phyloP scores from a whole-genome alignment of 257 asterid species.

The Jaltomata sinuosa region DNA sequence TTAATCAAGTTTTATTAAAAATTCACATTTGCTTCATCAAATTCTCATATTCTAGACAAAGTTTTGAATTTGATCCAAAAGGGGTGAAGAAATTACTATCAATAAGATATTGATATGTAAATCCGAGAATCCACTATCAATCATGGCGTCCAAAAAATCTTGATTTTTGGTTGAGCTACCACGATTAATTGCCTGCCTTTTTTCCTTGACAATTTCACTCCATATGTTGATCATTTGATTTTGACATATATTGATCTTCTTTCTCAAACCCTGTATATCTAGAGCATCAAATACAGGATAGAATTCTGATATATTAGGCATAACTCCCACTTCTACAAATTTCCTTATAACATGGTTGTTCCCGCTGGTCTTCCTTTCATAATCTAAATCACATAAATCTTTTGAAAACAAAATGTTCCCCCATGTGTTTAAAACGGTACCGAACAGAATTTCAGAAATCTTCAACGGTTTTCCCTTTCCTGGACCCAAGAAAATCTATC shows the following conservation, averaged over 20 bases:
- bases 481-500: conserved; percentile 23
- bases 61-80: too few relatives aligned
- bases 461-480: conserved; percentile 11
- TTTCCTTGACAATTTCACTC: conserved; percentile 21
- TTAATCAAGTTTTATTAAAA: neutral
- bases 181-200: neutral
- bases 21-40: neutral
- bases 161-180: too few relatives aligned
- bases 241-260: neutral
- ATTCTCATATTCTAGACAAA: too few relatives aligned
- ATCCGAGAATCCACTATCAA: conserved; percentile 17
- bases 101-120: conserved; percentile 27
- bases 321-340: neutral
- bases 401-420: conserved; percentile 18
- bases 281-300: conserved; percentile 19
- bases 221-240: conserved; percentile 9
- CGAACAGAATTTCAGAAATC: conserved; percentile 14
- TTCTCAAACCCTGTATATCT: conserved; percentile 30
- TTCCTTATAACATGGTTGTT: conserved; percentile 14
- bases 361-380: neutral
- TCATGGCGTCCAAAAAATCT: conserved; percentile 23
- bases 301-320: conserved; percentile 27
- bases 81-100: conserved; percentile 6
- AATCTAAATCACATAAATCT: conserved; percentile 14
- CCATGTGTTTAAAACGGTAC: conserved; percentile 22